A percentile compares a stretch with the other conserved stretches of the same genome.
These are phyloP conservation scores for Stagonosporopsis chrysanthemi DNA, from an alignment of 2,329 filamentous ascomycete genomes.

Conservation along the genomic window DNA sequence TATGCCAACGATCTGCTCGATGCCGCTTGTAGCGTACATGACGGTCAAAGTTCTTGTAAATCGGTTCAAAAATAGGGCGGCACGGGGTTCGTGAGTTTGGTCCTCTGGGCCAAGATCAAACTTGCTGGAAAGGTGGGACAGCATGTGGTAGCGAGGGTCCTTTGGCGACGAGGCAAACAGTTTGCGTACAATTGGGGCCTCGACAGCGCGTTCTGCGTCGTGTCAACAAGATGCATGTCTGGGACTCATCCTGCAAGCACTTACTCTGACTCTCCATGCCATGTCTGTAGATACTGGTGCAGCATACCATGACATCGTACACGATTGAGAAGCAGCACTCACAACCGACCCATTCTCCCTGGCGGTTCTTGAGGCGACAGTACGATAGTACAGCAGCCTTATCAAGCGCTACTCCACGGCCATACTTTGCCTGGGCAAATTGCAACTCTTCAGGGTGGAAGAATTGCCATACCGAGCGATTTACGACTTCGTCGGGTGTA, in stretches of 20 bases:
- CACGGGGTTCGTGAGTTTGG: constrained; percentile 76
- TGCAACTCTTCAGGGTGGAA: constrained; percentile 84
- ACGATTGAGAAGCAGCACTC: constrained; percentile 92
- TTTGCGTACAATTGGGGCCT: constrained; percentile 79
- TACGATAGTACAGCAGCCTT: constrained; percentile 87
- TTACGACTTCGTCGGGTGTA: constrained; percentile 75
- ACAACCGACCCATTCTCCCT: constrained; percentile 77
- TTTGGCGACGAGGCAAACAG: constrained; percentile 82
- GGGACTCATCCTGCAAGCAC: constrained; percentile 46
- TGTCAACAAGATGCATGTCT: constrained; percentile 15
- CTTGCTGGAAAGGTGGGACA: constrained; percentile 83
- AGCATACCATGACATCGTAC: constrained; percentile 85
- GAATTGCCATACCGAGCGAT: constrained; percentile 82
- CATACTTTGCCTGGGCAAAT: constrained; percentile 75
- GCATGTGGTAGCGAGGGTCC: constrained; percentile 89
- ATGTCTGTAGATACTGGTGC: constrained; percentile 77
- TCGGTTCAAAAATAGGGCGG: constrained; percentile 83
- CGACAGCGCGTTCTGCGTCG: constrained; percentile 74
- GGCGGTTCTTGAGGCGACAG: constrained; percentile 71
- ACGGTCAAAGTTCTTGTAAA: constrained; percentile 83
- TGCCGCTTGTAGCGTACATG: constrained; percentile 84
- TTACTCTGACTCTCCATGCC: constrained; percentile 76
- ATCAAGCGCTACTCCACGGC: constrained; percentile 76
- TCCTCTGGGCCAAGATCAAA: constrained; percentile 66
- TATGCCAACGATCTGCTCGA: constrained; percentile 78